Evolutionary conservation across 208 protist species (phyloP), one percentile per base, ranked within the genome.

Genomic region (Trypanosoma cruzi): DNA sequence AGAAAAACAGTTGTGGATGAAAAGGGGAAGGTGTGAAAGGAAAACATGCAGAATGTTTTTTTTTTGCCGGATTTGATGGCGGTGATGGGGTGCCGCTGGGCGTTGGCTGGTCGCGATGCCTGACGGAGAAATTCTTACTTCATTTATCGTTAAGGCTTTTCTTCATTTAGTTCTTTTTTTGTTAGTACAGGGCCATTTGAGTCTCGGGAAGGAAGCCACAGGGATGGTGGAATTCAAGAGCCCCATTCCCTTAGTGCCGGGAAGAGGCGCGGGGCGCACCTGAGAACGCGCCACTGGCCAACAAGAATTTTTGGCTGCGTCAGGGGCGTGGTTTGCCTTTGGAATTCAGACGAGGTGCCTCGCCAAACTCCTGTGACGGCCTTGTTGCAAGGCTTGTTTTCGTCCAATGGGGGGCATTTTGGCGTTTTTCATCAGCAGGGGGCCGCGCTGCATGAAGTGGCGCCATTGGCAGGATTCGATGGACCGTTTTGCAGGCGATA

Each of bases 401-500:
- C n/a, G n/a, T n/a, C n/a, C n/a, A n/a, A n/a, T n/a, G n/a, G n/a
- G n/a, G n/a, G n/a, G n/a, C n/a, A n/a, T n/a, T n/a, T n/a, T n/a
- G n/a, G n/a, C n/a, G n/a, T 44, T 44, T 44, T 44, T 44, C 37
- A 16, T 44, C 13, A 16, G 37, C 37, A 16, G 37, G 37, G 13
- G 37, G 13, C 37, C 37, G n/a, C n/a, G n/a, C n/a, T n/a, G n/a
- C n/a, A n/a, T 44, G 5, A 44, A 44, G 37, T 44, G 37, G 13
- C 5, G 37, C 37, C 37, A 13, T 16, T 5, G 37, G 37, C 5
- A 44, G 8, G 5, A 44, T 44, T 44, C 92, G 22, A 91, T 84
- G 0, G 68, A 74, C 26, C 81, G 86, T 44, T 64, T 95, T 28
- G 79, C 75, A 24, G 85, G 83, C n/a, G 73, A 63, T 14, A 81